Evolutionary conservation across 495 filamentous ascomycete species (phyloP).

Genomic region (Neurospora cerealis): DNA sequence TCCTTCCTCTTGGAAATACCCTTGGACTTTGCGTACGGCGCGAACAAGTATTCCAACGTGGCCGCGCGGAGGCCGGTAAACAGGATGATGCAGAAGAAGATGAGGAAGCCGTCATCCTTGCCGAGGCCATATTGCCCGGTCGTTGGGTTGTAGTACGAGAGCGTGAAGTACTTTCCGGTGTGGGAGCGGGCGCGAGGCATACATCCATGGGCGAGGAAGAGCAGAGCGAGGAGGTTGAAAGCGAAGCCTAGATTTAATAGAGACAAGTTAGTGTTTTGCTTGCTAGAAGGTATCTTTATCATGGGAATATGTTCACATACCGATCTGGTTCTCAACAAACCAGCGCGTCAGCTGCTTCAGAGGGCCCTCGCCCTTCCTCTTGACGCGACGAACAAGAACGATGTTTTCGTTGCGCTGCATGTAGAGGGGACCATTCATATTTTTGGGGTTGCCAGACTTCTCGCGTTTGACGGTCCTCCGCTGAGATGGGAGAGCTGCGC

Average conservation of each 20-base stretch:
- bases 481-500: conserved; percentile 4
- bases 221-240: conserved; percentile 54
- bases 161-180: conserved; percentile 73
- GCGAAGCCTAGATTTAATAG: conserved; percentile 15
- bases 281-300: neutral
- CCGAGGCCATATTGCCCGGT: conserved; percentile 63
- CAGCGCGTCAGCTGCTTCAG: conserved; percentile 32
- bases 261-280: neutral
- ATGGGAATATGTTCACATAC: conserved; percentile 22
- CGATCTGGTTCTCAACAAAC: conserved; percentile 46
- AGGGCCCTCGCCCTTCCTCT: conserved; percentile 35
- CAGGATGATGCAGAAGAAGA: conserved; percentile 67
- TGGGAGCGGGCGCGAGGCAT: conserved; percentile 69
- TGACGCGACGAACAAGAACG: conserved; percentile 35
- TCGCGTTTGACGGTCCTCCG: conserved; percentile 16
- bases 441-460: conserved; percentile 22
- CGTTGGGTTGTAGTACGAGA: conserved; percentile 68
- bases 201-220: conserved; percentile 65
- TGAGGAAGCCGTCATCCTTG: conserved; percentile 68
- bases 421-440: conserved; percentile 39
- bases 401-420: conserved; percentile 35
- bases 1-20: conserved; percentile 68
- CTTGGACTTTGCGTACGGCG: conserved; percentile 56
- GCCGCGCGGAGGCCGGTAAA: conserved; percentile 82
- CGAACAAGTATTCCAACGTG: conserved; percentile 75